Conservation (phyloP, 164 flowering plant genomes). For the Platanus orientalis region DNA sequence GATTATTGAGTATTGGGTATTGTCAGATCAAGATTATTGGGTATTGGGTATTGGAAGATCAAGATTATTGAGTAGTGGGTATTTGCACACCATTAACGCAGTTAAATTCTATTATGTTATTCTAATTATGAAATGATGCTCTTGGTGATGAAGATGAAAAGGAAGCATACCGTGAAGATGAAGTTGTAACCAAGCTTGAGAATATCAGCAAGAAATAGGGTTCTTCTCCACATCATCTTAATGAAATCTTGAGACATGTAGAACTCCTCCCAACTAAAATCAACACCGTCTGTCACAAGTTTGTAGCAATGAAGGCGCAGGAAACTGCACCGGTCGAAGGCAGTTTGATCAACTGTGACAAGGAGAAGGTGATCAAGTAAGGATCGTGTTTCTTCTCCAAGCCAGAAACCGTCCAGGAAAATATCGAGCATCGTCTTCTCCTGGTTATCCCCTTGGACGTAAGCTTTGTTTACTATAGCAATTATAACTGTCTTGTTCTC, state of each 20-base stretch:
- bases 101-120: too few species aligned
- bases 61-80: too few species aligned
- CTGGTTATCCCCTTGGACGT: slow-evolving; percentile 43
- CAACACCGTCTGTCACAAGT: slow-evolving; percentile 49
- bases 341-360: slow-evolving; percentile 50
- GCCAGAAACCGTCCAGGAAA: slow-evolving; percentile 66
- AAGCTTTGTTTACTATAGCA: slow-evolving; percentile 60
- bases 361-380: slow-evolving; percentile 49
- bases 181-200: slow-evolving; percentile 64
- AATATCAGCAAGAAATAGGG: slow-evolving; percentile 46
- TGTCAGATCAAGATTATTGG: too few species aligned
- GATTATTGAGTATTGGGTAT: too few species aligned
- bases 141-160: too few species aligned
- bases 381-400: too few species aligned
- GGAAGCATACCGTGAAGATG: slow-evolving; percentile 62
- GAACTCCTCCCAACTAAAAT: slow-evolving; percentile 54
- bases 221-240: slow-evolving; percentile 87
- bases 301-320: slow-evolving; percentile 51
- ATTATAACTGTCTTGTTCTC: slow-evolving; percentile 55
- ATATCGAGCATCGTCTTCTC: slow-evolving; percentile 54
- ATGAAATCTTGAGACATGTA: slow-evolving; percentile 68
- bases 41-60: too few species aligned
- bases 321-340: slow-evolving; percentile 55
- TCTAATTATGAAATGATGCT: too few species aligned
- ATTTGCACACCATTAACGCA: too few species aligned